Percentiles rank a stretch among this genome's conserved stretches.
Conservation (phyloP, 2,329 filamentous ascomycete species). For the Onygenales sp. region DNA sequence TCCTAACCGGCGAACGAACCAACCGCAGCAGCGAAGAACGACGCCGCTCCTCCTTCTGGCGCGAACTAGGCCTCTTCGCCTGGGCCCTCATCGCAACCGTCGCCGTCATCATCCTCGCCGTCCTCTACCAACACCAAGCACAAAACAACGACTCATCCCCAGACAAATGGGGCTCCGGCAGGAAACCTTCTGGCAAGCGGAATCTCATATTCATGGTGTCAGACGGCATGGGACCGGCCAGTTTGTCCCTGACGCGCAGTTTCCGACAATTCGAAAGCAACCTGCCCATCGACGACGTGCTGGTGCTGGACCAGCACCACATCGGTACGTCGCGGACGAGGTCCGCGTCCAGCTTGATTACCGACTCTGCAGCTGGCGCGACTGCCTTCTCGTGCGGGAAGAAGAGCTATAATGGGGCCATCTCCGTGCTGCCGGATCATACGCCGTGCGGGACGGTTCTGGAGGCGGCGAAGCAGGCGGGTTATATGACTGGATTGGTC, state of each 20-base stretch:
- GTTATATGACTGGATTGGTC: slow-evolving; percentile 86
- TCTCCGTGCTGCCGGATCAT: slow-evolving; percentile 76
- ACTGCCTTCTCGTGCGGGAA: slow-evolving; percentile 87
- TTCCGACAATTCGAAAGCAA: slow-evolving; percentile 70
- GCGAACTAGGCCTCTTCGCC: slow-evolving; percentile 65
- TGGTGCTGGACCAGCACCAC: slow-evolving; percentile 77
- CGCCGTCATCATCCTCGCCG: slow-evolving; percentile 67
- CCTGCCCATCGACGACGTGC: slow-evolving; percentile 63
- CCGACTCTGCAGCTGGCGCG: slow-evolving; percentile 92
- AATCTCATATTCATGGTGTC: slow-evolving; percentile 99
- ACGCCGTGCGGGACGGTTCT: slow-evolving; percentile 84
- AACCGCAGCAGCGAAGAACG: slow-evolving; percentile 20
- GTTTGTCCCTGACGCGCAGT: slow-evolving; percentile 73
- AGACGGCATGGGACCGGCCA: slow-evolving; percentile 95
- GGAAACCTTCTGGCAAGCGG: slow-evolving; percentile 56
- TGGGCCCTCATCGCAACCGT: slow-evolving; percentile 79
- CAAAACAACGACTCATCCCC: slow-evolving; percentile 18
- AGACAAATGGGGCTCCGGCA: slow-evolving; percentile 27
- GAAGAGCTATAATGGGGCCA: slow-evolving; percentile 97
- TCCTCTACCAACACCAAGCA: slow-evolving; percentile 61
- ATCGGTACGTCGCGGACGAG: slow-evolving; percentile 85
- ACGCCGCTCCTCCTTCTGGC: slow-evolving; percentile 50
- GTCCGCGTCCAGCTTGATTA: slow-evolving; percentile 75
- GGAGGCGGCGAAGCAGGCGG: slow-evolving; percentile 84
- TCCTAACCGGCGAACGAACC: slow-evolving; percentile 48